A percentile compares a stretch with the other conserved stretches of the same genome.
Evolutionary conservation across 2,329 filamentous ascomycete genomes (phyloP).

Genomic region (Fusarium staphyleae): DNA sequence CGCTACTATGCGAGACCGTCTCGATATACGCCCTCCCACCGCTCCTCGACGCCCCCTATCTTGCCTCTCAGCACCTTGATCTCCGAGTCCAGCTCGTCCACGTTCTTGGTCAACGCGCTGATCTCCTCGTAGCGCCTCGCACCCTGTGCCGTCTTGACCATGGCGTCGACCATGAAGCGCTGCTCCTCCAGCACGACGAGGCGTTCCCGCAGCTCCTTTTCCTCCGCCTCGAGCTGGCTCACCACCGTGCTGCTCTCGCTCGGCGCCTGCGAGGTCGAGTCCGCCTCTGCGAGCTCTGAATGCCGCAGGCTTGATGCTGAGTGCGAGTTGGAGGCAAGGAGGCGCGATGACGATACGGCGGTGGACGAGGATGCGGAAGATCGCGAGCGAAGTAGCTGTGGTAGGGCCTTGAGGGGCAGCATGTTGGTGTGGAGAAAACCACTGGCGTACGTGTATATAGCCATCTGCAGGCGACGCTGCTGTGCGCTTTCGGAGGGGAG

Average conservation of each 20-base stretch:
- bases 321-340: slow-evolving; percentile 46
- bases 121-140: slow-evolving; percentile 87
- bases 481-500: slow-evolving; percentile 75
- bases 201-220: slow-evolving; percentile 80
- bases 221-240: slow-evolving; percentile 76
- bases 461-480: slow-evolving; percentile 78
- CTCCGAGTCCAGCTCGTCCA: slow-evolving; percentile 82
- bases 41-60: slow-evolving; percentile 69
- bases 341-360: slow-evolving; percentile 40
- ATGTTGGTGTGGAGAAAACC: slow-evolving; percentile 89
- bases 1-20: slow-evolving; percentile 36
- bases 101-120: slow-evolving; percentile 76
- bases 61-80: slow-evolving; percentile 72
- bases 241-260: slow-evolving; percentile 63
- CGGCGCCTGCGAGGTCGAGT: slow-evolving; percentile 53
- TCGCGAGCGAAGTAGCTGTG: slow-evolving; percentile 65
- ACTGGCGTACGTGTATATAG: slow-evolving; percentile 82
- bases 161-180: slow-evolving; percentile 84
- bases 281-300: slow-evolving; percentile 54
- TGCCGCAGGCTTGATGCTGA: slow-evolving; percentile 53
- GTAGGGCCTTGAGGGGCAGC: slow-evolving; percentile 81
- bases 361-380: slow-evolving; percentile 46
- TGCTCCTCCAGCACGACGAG: slow-evolving; percentile 90
- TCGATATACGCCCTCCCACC: slow-evolving; percentile 62
- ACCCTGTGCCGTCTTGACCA: slow-evolving; percentile 79